Conservation (phyloP, 1,139 yeast genomes). For the Torulaspora globosa region DNA sequence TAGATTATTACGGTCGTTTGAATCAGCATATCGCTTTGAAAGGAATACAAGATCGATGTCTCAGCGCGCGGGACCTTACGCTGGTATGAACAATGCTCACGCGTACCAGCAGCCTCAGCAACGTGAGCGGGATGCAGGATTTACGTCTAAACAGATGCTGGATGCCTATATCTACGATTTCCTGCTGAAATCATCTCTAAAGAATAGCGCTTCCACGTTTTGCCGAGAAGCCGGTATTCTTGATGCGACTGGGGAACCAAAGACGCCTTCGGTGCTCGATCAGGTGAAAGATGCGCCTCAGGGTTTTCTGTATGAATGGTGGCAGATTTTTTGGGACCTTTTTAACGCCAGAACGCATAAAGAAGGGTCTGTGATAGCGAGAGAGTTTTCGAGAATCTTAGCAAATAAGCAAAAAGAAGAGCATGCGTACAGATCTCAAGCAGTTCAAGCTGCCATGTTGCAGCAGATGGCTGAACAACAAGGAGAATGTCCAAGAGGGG, state of each 20-base stretch:
- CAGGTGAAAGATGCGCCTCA: constrained; percentile 61
- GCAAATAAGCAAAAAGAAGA: constrained; percentile 61
- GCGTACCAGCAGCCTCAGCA: constrained; percentile 3
- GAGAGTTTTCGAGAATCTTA: constrained; percentile 69
- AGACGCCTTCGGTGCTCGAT: background rate
- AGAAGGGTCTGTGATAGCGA: constrained; percentile 59
- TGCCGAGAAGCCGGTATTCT: constrained; percentile 60
- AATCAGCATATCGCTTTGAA: background rate
- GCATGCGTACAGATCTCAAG: constrained; percentile 46
- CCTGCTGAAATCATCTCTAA: constrained; percentile 65
- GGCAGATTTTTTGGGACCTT: constrained; percentile 95
- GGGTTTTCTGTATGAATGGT: constrained; percentile 89
- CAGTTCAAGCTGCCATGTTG: constrained; percentile 41
- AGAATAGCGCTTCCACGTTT: constrained; percentile 68
- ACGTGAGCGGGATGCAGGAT: constrained; percentile 1
- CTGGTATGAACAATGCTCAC: constrained; percentile 1
- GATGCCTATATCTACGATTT: constrained; percentile 88
- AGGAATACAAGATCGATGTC: background rate
- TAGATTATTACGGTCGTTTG: background rate
- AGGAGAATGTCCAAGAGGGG: constrained; percentile 23
- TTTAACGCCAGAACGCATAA: constrained; percentile 74
- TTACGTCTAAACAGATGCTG: constrained; percentile 43
- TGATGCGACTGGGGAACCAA: constrained; percentile 5
- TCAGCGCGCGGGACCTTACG: background rate
- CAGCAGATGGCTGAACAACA: constrained; percentile 34